phyloP scores from a whole-genome alignment of 1,284 basidiomycete species.

The Pterulicium gracile region DNA sequence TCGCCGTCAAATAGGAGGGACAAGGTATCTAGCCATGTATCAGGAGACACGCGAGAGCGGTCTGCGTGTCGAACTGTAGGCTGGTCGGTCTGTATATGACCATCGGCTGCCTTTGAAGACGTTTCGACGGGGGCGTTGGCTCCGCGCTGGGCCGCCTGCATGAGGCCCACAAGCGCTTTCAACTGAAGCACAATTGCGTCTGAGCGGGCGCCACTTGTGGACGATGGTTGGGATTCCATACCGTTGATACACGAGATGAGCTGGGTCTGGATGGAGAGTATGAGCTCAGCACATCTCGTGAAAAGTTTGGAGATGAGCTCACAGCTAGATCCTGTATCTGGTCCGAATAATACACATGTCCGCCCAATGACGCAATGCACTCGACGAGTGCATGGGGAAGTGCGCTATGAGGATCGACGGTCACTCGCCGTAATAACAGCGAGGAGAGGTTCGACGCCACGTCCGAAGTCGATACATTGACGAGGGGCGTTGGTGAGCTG shows the following conservation, averaged over 20 bases:
- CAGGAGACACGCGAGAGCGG: constrained; percentile 66
- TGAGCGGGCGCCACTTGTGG: constrained; percentile 24
- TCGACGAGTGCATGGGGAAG: constrained; percentile 66
- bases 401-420: constrained; percentile 53
- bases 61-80: neutral
- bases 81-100: neutral
- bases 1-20: constrained; percentile 73
- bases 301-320: constrained; percentile 13
- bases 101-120: neutral
- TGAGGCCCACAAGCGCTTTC: constrained; percentile 62
- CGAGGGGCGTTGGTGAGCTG: constrained; percentile 71
- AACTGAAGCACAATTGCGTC: constrained; percentile 67
- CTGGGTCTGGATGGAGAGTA: constrained; percentile 44
- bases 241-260: constrained; percentile 67
- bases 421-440: constrained; percentile 63
- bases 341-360: constrained; percentile 92
- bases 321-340: constrained; percentile 89
- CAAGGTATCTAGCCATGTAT: constrained; percentile 84
- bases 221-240: constrained; percentile 54
- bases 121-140: neutral
- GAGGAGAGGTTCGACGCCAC: constrained; percentile 71
- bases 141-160: constrained; percentile 44
- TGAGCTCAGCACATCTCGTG: constrained; percentile 2
- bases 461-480: constrained; percentile 89
- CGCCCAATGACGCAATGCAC: constrained; percentile 77